A percentile compares a stretch with the other conserved stretches of the same genome.
Conservation (phyloP, 805 yeast species). For the Cyberlindnera mycetangii region DNA sequence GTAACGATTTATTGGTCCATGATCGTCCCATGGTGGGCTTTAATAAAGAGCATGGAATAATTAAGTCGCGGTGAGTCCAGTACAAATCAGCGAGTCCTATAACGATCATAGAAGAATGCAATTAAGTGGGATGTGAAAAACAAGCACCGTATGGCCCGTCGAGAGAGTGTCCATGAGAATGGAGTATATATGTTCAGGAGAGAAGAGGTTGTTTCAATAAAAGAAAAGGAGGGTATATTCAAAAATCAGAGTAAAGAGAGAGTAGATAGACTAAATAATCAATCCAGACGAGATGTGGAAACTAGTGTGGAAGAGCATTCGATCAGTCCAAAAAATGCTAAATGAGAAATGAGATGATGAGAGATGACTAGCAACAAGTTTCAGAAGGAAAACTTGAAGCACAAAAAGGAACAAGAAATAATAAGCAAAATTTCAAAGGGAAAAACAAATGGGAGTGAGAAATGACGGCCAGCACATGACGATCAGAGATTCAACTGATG, state of each 20-base stretch:
- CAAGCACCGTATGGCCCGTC: not conserved
- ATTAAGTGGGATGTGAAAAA: not conserved
- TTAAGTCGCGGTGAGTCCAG: too few species aligned
- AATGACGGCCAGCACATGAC: constrained; percentile 10
- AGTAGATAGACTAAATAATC: constrained; percentile 1
- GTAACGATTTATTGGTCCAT: too few species aligned
- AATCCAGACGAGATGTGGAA: not conserved
- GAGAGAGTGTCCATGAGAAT: not conserved
- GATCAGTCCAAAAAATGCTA: constrained; percentile 1
- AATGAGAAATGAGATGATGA: constrained; percentile 6
- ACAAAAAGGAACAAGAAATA: not conserved
- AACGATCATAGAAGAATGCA: not conserved
- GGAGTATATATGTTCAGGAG: constrained; percentile 1
- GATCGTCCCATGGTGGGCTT: too few species aligned
- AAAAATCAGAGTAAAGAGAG: constrained; percentile 6
- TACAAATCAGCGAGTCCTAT: too few species aligned
- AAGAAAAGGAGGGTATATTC: constrained; percentile 14
- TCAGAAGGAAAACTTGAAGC: not conserved
- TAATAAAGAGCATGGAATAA: too few species aligned
- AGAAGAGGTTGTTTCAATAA: not conserved
- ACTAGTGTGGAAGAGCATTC: not conserved
- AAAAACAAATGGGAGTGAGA: constrained; percentile 10
- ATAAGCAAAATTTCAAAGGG: constrained; percentile 9
- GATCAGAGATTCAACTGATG: constrained; percentile 19
- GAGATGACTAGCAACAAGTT: constrained; percentile 1